A percentile compares a stretch with the other conserved stretches of the same genome.
These are phyloP conservation scores for Chenopodium formosanum DNA, from an alignment of 148 eudicot genomes.

Conservation along the genomic window DNA sequence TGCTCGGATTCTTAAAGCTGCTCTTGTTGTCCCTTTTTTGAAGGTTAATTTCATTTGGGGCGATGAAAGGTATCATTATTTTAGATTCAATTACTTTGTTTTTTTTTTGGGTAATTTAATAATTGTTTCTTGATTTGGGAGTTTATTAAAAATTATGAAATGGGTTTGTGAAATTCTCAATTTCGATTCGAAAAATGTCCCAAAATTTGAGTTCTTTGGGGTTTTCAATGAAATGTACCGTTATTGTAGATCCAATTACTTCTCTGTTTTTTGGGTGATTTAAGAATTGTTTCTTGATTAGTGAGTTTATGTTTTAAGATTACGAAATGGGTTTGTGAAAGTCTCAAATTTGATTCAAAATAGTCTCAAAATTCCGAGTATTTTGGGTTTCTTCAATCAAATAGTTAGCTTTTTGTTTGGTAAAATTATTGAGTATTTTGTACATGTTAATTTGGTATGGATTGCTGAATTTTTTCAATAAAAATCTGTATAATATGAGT, in stretches of 20 bases:
- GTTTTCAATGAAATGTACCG: slow-evolving; percentile 43
- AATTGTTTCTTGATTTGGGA: slow-evolving; percentile 9
- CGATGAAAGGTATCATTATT: slow-evolving; percentile 52
- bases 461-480: no score
- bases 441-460: no score
- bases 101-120: not conserved
- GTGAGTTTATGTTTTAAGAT: not conserved
- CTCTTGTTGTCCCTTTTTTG: slow-evolving; percentile 64
- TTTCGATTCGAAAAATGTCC: no score
- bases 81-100: not conserved
- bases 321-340: not conserved
- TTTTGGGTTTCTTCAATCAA: no score
- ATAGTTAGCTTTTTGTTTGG: no score
- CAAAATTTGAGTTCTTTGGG: no score
- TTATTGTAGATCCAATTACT: not conserved
- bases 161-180: not conserved
- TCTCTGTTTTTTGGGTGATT: not conserved
- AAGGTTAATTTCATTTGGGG: slow-evolving; percentile 69
- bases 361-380: no score
- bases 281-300: not conserved
- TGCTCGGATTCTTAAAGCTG: slow-evolving; percentile 70
- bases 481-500: not conserved
- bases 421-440: no score
- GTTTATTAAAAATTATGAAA: not conserved
- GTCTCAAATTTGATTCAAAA: no score